These are phyloP conservation scores for Penicillium janthinellum DNA, from an alignment of 2,329 filamentous ascomycete genomes.

Conservation along the genomic window DNA sequence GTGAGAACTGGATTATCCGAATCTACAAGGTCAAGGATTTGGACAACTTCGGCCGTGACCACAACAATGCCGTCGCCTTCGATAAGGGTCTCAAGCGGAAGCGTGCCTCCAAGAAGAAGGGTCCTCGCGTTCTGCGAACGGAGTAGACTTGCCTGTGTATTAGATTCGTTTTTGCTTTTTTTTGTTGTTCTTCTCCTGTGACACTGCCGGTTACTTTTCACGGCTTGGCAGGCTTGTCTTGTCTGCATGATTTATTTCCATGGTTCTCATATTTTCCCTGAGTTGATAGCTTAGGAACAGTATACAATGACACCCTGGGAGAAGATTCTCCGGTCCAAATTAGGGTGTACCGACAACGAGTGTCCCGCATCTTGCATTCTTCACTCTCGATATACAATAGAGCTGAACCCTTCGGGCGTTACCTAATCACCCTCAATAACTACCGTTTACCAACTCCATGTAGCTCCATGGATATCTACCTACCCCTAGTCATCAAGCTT, in stretches of 20 bases:
- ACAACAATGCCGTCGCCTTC: conserved; percentile 62
- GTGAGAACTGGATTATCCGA: conserved; percentile 99
- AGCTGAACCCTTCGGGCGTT: too few species aligned
- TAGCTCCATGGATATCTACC: too few species aligned
- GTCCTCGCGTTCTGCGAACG: conserved; percentile 47
- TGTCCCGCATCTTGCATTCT: too few species aligned
- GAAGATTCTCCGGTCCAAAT: not conserved
- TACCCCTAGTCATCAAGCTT: too few species aligned
- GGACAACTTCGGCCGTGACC: conserved; percentile 91
- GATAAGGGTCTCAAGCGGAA: conserved; percentile 57
- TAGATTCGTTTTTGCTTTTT: conserved; percentile 14
- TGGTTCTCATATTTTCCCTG: not conserved
- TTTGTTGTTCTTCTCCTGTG: conserved; percentile 16
- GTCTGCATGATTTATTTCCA: conserved; percentile 11
- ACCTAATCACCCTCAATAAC: too few species aligned
- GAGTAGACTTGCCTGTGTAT: conserved; percentile 34
- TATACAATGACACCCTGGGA: not conserved
- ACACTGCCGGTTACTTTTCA: conserved; percentile 9
- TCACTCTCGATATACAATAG: too few species aligned
- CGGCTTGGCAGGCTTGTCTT: conserved; percentile 10
- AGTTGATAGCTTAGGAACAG: not conserved
- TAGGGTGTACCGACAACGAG: too few species aligned
- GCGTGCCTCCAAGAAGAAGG: conserved; percentile 49
- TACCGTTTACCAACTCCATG: too few species aligned
- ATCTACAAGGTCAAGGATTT: conserved; percentile 99